Conservation (phyloP, 805 yeast species). For the Candida silvicultrix region DNA sequence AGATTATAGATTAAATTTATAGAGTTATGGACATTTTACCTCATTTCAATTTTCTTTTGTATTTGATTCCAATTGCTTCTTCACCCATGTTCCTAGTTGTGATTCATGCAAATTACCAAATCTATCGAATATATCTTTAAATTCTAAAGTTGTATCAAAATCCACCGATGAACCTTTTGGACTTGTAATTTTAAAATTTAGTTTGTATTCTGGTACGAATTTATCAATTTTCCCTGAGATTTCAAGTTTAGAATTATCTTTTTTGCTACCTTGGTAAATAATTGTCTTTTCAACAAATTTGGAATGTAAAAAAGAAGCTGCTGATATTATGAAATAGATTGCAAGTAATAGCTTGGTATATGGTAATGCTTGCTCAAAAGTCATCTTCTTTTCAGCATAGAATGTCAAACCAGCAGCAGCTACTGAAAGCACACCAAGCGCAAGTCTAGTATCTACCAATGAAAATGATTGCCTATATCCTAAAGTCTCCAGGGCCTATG, state of each 20-base stretch:
- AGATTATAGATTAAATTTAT: not conserved
- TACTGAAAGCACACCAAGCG: conserved; percentile 45
- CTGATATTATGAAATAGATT: conserved; percentile 34
- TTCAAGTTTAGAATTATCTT: conserved; percentile 22
- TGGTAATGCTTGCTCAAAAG: conserved; percentile 34
- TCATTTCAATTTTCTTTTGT: conserved; percentile 32
- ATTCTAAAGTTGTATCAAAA: conserved; percentile 20
- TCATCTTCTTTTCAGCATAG: conserved; percentile 41
- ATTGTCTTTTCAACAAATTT: conserved; percentile 33
- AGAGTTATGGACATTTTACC: not conserved
- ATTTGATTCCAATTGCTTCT: conserved; percentile 27
- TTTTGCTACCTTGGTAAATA: conserved; percentile 35
- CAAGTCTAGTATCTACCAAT: conserved; percentile 40
- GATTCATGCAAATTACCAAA: conserved; percentile 37
- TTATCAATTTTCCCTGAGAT: conserved; percentile 29
- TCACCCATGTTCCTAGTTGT: conserved; percentile 32
- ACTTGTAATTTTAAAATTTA: conserved; percentile 26
- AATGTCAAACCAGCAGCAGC: conserved; percentile 43
- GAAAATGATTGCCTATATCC: conserved; percentile 38
- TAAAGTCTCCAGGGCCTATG: conserved; percentile 11
- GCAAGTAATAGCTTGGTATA: conserved; percentile 35
- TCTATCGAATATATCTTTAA: conserved; percentile 29
- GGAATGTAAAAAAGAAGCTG: conserved; percentile 30
- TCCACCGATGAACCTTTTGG: conserved; percentile 8
- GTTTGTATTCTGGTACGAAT: conserved; percentile 38